Conservation (phyloP, 2,329 filamentous ascomycete species). For the Orbilia quercus region DNA sequence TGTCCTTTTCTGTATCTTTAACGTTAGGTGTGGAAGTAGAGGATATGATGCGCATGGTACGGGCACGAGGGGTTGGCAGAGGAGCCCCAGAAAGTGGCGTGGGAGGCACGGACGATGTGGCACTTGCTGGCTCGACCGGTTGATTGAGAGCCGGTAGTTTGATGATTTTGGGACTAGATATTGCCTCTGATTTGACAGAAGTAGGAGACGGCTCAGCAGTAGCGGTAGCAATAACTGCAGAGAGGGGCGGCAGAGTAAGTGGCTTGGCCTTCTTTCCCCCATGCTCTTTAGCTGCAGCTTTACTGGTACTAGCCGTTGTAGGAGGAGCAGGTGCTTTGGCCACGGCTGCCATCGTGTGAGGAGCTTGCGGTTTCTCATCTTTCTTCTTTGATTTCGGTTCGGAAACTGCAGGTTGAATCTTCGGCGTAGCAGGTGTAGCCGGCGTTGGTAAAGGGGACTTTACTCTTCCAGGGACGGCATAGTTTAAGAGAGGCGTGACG, state of each 20-base stretch:
- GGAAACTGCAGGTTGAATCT: slow-evolving; percentile 27
- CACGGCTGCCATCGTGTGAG: slow-evolving; percentile 43
- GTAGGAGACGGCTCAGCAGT: slow-evolving; percentile 47
- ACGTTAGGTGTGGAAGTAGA: slow-evolving; percentile 34
- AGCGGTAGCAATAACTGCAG: slow-evolving; percentile 45
- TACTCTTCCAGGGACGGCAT: slow-evolving; percentile 29
- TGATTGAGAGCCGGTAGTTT: slow-evolving; percentile 44
- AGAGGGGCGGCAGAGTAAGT: slow-evolving; percentile 44
- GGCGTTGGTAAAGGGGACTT: slow-evolving; percentile 38
- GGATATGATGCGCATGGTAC: slow-evolving; percentile 53
- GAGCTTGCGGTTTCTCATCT: slow-evolving; percentile 36
- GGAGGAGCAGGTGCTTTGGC: slow-evolving; percentile 41
- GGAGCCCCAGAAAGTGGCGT: slow-evolving; percentile 38
- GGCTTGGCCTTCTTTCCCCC: slow-evolving; percentile 50
- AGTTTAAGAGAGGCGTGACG: slow-evolving; percentile 40
- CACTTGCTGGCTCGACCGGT: slow-evolving; percentile 18
- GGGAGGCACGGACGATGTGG: slow-evolving; percentile 39
- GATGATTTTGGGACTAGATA: slow-evolving; percentile 40
- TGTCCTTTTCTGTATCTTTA: slow-evolving; percentile 38
- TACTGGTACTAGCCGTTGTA: slow-evolving; percentile 1
- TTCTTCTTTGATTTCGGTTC: slow-evolving; percentile 47
- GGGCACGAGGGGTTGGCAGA: slow-evolving; percentile 35
- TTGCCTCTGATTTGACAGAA: slow-evolving; percentile 31
- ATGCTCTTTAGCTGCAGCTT: slow-evolving; percentile 20
- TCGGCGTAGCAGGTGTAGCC: slow-evolving; percentile 29